Evolutionary conservation across 2,329 filamentous ascomycete species (phyloP), one percentile per base, ranked within the genome.

Genomic region (Fusarium sp.): DNA sequence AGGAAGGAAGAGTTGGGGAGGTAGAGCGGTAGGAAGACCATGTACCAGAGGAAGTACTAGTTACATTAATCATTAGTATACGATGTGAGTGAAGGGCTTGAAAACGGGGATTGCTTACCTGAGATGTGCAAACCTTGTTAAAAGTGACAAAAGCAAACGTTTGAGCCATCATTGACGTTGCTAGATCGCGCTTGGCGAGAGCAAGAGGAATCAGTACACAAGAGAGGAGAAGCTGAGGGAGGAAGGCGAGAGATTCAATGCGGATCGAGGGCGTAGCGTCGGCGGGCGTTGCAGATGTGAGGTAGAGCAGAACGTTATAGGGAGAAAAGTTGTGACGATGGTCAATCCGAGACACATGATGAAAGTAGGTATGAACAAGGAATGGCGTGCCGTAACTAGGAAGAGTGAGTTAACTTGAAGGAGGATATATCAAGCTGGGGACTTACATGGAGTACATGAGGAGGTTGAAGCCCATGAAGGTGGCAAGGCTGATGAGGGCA

Each of bases 321-420:
- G 95, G 94, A 11, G 95, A 98, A 84, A 99, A 99, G 85, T 99
- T 99, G 85, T 99, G 96, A 16, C 96, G 92, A 83, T 99, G 96
- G 81, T 99, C 96, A 81, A 98, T 92, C 68, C 96, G 93, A 6
- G 92, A 95, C 70, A 98, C 86, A 82, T 99, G 96, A 84, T 99
- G 95, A 67, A 98, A 88, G 84, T 93, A 99, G 42, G 95, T 98
- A 82, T 99, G 95, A 67, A 93, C 87, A 33, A 98, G 82, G 84
- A 98, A 99, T 1, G 93, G 91, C 69, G 84, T 84, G 49, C 93
- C 94, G 80, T 98, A 97, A 60, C 91, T 93, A 75, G 14, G 29
- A 16, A n/a, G 6, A 10, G 38, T 63, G 17, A 72, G 53, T 72
- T 67, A 31, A 22, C 10, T 2, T 35, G 16, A 5, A 44, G 5